Base-by-base conservation (phyloP, 306 rosid species). In the Quercus bicolor region DNA sequence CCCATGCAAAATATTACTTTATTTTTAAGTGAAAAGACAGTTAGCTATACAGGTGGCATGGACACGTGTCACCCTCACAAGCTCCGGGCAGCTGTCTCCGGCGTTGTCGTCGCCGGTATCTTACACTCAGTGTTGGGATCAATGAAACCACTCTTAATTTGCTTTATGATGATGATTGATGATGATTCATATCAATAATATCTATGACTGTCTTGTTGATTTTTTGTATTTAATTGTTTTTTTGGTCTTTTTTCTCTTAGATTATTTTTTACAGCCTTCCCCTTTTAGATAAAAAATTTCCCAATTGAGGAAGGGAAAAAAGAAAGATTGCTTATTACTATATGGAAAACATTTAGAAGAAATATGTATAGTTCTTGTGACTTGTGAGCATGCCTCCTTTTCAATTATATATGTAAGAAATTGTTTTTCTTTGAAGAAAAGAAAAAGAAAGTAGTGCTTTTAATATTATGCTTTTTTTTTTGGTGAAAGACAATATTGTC, bases 1-100 rank as follows among this genome's bases (percentile, higher is more conserved):
- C 72, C 78, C 93, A 83, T 88, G 89, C 91, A 89, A 85, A 84
- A 75, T 52, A 85, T 78, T 74, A 84, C 87, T 90, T 82, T 84
- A 73, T 80, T 74, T 51, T 33, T 73, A 75, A 85, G 62, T 72
- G 84, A 80, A 82, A 78, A 78, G 83, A 87, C 84, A 55, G 68
- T 55, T 28, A 5, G 72, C 82, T 55, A 3, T 29, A 82, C 88
- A 85, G 73, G 81, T 84, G 89, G 81, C 80, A 24, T 0, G 15
- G 74, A 83, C 86, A 83, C 79, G 90, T 84, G 91, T 84, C 84
- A 1, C 28, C 14, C 72, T 12, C 78, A 68, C 23, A 6, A 31
- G 11, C 74, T 70, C 89, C 83, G 88, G 88, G 45, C 74, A 4
- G 23, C 9, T 33, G 6, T 28, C 62, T 14, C 85, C 74, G 74